Evolutionary conservation across 768 basidiomycete species (phyloP).

Genomic region (Termitomyces sp.): DNA sequence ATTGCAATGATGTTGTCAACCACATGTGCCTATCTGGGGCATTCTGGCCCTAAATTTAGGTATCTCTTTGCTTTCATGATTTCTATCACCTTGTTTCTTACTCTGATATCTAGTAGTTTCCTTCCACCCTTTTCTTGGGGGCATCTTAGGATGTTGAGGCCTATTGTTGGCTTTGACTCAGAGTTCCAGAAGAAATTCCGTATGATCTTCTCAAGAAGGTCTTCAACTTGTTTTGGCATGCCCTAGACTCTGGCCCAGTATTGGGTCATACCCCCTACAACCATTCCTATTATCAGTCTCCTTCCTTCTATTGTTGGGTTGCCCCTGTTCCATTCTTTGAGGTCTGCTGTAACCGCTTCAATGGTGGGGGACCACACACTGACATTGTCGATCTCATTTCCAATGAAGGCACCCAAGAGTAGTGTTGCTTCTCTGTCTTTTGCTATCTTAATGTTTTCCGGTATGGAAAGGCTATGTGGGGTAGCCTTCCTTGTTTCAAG

Average conservation of each 20-base stretch:
- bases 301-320: conserved; percentile 15
- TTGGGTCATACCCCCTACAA: not conserved
- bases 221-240: not conserved
- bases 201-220: not conserved
- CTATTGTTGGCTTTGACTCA: not conserved
- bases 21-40: no score
- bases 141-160: no score
- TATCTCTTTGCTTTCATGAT: not conserved
- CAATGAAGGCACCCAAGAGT: conserved; percentile 28
- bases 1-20: no score
- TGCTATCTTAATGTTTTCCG: conserved; percentile 21
- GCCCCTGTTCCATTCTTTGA: no score
- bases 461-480: no score
- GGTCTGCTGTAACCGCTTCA: no score
- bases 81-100: not conserved
- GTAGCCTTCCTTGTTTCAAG: not conserved
- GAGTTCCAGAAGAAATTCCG: not conserved
- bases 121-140: not conserved
- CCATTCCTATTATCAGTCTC: conserved; percentile 12
- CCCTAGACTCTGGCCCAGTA: not conserved
- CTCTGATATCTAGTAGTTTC: not conserved
- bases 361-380: not conserved
- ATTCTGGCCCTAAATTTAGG: not conserved
- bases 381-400: conserved; percentile 22
- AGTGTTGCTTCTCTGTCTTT: conserved; percentile 24